Evolutionary conservation across 208 protist species (phyloP).

Genomic region (Angomonas deanei): DNA sequence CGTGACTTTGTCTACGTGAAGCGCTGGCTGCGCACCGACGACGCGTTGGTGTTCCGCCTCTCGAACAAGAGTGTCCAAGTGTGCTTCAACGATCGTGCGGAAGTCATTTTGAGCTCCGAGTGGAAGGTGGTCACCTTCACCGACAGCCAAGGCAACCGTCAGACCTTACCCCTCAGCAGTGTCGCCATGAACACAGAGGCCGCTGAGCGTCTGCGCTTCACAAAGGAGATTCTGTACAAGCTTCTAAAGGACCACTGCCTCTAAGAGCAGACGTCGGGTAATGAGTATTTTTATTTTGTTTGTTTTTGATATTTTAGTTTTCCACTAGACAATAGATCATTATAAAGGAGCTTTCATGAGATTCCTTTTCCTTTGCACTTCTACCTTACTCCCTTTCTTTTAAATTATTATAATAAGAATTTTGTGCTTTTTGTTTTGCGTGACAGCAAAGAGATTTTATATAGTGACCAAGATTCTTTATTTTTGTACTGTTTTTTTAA

Average conservation of each 20-base stretch:
- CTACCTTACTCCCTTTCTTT: no score
- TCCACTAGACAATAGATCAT: not conserved
- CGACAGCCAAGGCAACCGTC: conserved; percentile 24
- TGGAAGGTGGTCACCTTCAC: conserved; percentile 88
- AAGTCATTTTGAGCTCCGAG: conserved; percentile 91
- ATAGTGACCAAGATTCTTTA: no score
- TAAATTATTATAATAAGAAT: no score
- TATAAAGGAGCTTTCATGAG: not conserved
- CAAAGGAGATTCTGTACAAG: conserved; percentile 15
- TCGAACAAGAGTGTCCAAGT: conserved; percentile 95
- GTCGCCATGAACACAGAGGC: conserved; percentile 17
- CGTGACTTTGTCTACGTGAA: conserved; percentile 92
- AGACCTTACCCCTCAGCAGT: conserved; percentile 28
- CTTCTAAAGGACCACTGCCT: conserved; percentile 14
- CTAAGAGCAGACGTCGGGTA: not conserved
- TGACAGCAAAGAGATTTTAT: no score
- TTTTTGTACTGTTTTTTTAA: not conserved
- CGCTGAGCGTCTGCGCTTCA: conserved; percentile 12
- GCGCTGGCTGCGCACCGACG: conserved; percentile 91
- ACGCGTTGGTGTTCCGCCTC: conserved; percentile 94
- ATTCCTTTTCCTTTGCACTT: not conserved
- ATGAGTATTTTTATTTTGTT: not conserved
- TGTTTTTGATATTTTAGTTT: not conserved
- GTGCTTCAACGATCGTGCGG: conserved; percentile 91
- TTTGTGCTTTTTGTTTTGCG: no score